phyloP scores from a whole-genome alignment of 2,329 filamentous ascomycete genomes.

The Ascomycota sp. region DNA sequence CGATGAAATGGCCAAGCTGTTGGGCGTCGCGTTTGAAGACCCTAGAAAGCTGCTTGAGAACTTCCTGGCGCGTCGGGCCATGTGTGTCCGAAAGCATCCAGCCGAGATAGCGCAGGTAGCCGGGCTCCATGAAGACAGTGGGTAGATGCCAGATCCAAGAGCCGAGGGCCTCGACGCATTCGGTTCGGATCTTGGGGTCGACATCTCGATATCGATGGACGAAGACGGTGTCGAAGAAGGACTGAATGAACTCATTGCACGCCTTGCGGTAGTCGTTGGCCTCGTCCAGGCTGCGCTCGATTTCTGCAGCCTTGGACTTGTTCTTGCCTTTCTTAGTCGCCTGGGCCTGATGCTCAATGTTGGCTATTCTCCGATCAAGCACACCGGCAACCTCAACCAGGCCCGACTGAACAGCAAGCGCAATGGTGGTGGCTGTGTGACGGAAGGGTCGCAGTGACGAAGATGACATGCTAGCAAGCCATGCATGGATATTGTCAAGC shows the following conservation, averaged over 20 bases:
- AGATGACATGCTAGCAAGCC: slow-evolving; percentile 81
- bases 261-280: slow-evolving; percentile 48
- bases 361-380: slow-evolving; percentile 52
- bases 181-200: slow-evolving; percentile 70
- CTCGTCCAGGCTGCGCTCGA: slow-evolving; percentile 52
- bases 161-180: slow-evolving; percentile 73
- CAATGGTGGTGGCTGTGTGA: slow-evolving; percentile 78
- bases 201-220: slow-evolving; percentile 91
- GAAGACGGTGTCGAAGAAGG: slow-evolving; percentile 83
- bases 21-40: slow-evolving; percentile 68
- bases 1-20: slow-evolving; percentile 78
- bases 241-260: slow-evolving; percentile 53
- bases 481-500: slow-evolving; percentile 74
- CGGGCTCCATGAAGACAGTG: slow-evolving; percentile 73
- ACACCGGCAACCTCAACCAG: slow-evolving; percentile 55
- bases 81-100: slow-evolving; percentile 83
- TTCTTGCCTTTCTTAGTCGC: slow-evolving; percentile 54
- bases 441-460: slow-evolving; percentile 75
- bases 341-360: slow-evolving; percentile 59
- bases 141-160: slow-evolving; percentile 75
- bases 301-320: slow-evolving; percentile 53
- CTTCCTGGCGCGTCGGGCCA: slow-evolving; percentile 58
- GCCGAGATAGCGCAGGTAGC: slow-evolving; percentile 80
- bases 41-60: slow-evolving; percentile 60
- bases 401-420: slow-evolving; percentile 58